Conservation (phyloP, 768 basidiomycete species). For the Pleurotus cornucopiae region DNA sequence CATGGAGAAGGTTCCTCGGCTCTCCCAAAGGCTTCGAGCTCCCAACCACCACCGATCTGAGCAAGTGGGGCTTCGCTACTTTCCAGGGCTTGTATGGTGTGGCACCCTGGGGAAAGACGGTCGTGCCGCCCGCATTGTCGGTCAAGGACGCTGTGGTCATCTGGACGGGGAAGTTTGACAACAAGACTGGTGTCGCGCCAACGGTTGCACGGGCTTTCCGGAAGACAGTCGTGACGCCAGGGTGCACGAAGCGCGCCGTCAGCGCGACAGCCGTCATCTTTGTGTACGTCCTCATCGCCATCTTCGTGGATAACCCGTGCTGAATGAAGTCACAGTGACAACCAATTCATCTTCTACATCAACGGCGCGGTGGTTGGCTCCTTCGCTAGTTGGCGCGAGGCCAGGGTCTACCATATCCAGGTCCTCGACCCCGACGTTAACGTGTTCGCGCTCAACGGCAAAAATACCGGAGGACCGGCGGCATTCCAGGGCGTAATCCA, state of each 20-base stretch:
- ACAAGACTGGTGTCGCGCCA: neutral
- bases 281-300: slow-evolving; percentile 40
- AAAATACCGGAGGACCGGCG: slow-evolving; percentile 19
- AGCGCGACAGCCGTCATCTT: neutral
- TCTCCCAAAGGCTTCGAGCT: neutral
- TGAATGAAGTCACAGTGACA: slow-evolving; percentile 15
- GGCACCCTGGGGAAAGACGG: neutral
- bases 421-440: slow-evolving; percentile 19
- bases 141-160: neutral
- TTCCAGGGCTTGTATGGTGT: neutral
- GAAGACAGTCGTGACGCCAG: slow-evolving; percentile 1
- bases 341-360: slow-evolving; percentile 16
- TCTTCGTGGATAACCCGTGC: neutral
- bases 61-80: neutral
- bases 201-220: neutral
- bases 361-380: neutral
- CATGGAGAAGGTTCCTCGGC: slow-evolving; percentile 17
- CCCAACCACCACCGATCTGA: neutral
- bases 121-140: neutral
- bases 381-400: neutral
- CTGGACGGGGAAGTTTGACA: neutral
- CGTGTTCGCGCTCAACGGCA: slow-evolving; percentile 27
- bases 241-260: neutral
- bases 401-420: slow-evolving; percentile 26
- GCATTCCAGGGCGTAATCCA: slow-evolving; percentile 25